Evolutionary conservation across 169 alveolate species (phyloP), one percentile per base, ranked within the genome.

Genomic region (Hepatocystis sp.): DNA sequence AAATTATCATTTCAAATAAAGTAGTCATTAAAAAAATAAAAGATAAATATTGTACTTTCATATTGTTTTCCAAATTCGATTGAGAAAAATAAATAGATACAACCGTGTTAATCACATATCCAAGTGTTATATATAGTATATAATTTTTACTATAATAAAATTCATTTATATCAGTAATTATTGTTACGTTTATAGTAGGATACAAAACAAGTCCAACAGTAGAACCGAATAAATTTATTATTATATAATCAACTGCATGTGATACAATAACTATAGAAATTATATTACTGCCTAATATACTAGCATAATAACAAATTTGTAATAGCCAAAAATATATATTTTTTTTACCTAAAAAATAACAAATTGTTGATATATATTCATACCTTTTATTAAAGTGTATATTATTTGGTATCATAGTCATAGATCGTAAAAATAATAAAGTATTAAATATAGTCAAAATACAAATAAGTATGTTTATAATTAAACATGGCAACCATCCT

Each of bases 331-430:
- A 92, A 64, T 42, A 76, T 76, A 76, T 76, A 63, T 84, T 68
- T 51, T 67, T 44, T 46, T 90, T 92, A 42, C 93, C 90, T 36
- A 92, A 68, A 86, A 88, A 90, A 55, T 92, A 92, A 76, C 91
- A 88, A 2, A 88, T 93, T 30, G 92, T 55, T 15, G 95, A 84
- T 34, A 88, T 88, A 67, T 86, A 92, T 78, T 92, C 95, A 49
- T 90, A 90, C 17, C 95, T 84, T 47, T 92, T 93, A 32, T 90
- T 90, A 67, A 92, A 92, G 67, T 92, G 90, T n/a, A 61, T 65
- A 76, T 92, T 92, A 66, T 92, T 91, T 8, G 95, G 95, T 47
- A 92, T 90, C 81, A 92, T 65, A 8, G 95, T 92, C 91, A 92
- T 90, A 1, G 95, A 76, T 39, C 93, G 67, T 30, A 92, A 76